Evolutionary conservation across 2,329 filamentous ascomycete genomes (phyloP).

Genomic region (Penicillium sp.): DNA sequence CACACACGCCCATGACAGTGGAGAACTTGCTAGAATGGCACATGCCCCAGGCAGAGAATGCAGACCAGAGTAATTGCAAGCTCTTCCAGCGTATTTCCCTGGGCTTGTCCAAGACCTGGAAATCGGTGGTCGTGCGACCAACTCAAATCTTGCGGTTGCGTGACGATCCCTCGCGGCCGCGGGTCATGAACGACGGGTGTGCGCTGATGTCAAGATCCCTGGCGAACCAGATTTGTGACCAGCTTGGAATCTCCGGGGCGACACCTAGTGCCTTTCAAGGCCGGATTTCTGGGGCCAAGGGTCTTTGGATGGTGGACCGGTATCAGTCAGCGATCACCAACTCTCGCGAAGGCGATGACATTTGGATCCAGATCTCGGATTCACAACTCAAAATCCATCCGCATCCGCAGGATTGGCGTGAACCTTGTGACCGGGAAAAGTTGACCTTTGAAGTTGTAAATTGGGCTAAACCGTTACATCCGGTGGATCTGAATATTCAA

Average conservation of each 20-base stretch:
- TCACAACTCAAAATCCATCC: constrained; percentile 58
- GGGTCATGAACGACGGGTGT: constrained; percentile 54
- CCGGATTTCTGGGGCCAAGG: constrained; percentile 60
- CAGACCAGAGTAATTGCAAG: constrained; percentile 42
- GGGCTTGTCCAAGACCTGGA: constrained; percentile 45
- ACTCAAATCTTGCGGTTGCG: constrained; percentile 37
- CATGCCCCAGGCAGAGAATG: constrained; percentile 38
- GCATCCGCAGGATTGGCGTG: constrained; percentile 38
- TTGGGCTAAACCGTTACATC: constrained; percentile 45
- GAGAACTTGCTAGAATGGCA: constrained; percentile 48
- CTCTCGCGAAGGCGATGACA: constrained; percentile 23
- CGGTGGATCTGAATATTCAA: constrained; percentile 52
- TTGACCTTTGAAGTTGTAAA: constrained; percentile 58
- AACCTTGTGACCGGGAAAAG: constrained; percentile 41
- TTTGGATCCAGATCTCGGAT: constrained; percentile 57
- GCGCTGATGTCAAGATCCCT: constrained; percentile 53
- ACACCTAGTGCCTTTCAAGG: constrained; percentile 56
- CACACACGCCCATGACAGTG: constrained; percentile 38
- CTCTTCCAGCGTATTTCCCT: constrained; percentile 46
- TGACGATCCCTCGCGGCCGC: constrained; percentile 25
- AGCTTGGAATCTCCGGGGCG: constrained; percentile 39
- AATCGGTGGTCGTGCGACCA: constrained; percentile 38
- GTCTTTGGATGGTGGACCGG: constrained; percentile 57
- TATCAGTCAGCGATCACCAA: constrained; percentile 27
- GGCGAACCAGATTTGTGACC: constrained; percentile 47